phyloP scores from a whole-genome alignment of 345 rosid genomes.

The Diplotaxis tenuifolia region DNA sequence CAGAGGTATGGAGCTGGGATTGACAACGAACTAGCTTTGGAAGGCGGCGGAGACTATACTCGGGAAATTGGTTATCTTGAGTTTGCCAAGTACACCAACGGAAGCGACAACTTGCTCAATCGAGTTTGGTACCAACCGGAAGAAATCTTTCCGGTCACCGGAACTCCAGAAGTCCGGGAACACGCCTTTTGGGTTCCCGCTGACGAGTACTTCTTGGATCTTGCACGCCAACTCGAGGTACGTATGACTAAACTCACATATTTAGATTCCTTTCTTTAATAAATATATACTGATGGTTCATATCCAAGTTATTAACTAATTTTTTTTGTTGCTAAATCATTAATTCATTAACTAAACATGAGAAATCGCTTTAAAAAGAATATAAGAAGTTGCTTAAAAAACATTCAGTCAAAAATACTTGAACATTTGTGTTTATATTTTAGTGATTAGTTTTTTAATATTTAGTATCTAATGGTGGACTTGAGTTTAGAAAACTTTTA shows the following conservation, averaged over 20 bases:
- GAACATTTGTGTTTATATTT: too few species aligned
- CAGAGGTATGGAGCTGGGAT: constrained; percentile 65
- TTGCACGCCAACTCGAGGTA: constrained; percentile 53
- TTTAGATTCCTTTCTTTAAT: too few species aligned
- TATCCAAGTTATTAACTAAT: too few species aligned
- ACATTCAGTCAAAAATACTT: too few species aligned
- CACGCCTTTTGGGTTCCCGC: constrained; percentile 70
- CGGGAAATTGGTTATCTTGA: constrained; percentile 55
- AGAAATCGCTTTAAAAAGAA: too few species aligned
- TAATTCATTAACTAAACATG: too few species aligned
- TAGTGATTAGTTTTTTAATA: too few species aligned
- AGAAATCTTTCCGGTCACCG: constrained; percentile 62
- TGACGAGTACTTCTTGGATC: constrained; percentile 40
- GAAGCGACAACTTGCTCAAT: constrained; percentile 51
- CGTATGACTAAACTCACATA: neutral
- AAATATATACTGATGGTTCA: too few species aligned
- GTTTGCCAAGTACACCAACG: constrained; percentile 40
- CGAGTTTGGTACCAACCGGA: constrained; percentile 77
- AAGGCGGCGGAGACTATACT: constrained; percentile 67
- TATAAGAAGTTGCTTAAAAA: too few species aligned
- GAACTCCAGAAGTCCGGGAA: constrained; percentile 63
- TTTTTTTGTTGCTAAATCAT: too few species aligned
- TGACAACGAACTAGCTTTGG: constrained; percentile 52
- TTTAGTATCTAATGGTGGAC: too few species aligned
- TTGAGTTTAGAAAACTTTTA: too few species aligned